These are phyloP conservation scores for Trametes sp. DNA, from an alignment of 1,284 basidiomycete species.

Conservation along the genomic window DNA sequence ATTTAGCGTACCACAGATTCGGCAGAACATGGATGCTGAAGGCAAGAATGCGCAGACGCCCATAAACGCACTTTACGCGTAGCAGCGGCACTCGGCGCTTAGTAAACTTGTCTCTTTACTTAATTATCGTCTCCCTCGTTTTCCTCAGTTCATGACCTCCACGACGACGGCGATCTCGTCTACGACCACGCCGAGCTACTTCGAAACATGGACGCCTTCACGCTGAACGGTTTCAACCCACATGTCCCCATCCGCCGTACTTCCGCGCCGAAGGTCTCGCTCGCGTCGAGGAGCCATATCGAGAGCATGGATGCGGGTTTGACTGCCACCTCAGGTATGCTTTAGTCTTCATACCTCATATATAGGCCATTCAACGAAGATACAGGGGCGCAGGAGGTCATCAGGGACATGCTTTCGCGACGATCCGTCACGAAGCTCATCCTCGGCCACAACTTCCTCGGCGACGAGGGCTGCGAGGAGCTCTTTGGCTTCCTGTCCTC, in stretches of 20 bases:
- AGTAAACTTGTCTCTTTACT: conserved; percentile 11
- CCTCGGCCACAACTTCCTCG: conserved; percentile 64
- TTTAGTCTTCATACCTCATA: not conserved
- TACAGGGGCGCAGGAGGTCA: conserved; percentile 57
- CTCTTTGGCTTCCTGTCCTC: conserved; percentile 66
- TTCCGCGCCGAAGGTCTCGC: conserved; percentile 30
- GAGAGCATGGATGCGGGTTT: conserved; percentile 36
- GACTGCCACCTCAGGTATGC: conserved; percentile 32
- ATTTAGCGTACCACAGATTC: not conserved
- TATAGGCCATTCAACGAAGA: not conserved
- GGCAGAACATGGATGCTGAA: conserved; percentile 3
- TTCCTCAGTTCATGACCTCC: conserved; percentile 3
- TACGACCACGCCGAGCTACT: not conserved
- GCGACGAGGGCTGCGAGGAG: conserved; percentile 62
- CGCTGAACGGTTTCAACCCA: conserved; percentile 8
- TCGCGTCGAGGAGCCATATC: conserved; percentile 34
- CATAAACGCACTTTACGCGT: no score
- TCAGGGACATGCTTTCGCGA: conserved; percentile 52
- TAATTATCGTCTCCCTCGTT: conserved; percentile 5
- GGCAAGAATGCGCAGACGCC: conserved; percentile 4
- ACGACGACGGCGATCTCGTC: not conserved
- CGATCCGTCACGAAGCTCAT: conserved; percentile 57
- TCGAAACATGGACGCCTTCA: conserved; percentile 19
- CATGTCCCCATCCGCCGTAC: conserved; percentile 16
- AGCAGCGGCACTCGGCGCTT: no score